Evolutionary conservation across 257 asterid species (phyloP).

Genomic region (Petunia axillaris): DNA sequence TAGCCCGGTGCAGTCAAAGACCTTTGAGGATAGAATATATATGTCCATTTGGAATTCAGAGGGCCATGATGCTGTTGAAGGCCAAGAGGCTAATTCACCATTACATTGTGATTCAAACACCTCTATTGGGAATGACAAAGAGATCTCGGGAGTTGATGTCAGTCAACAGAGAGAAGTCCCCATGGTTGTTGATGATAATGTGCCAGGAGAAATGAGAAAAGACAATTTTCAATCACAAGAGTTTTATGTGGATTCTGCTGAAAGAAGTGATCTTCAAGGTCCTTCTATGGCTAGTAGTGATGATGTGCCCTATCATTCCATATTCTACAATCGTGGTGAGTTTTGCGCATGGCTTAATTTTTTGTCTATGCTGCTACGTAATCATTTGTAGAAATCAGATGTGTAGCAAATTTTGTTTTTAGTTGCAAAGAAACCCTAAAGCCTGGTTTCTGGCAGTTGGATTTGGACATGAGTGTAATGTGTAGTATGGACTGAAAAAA

Average conservation of each 20-base stretch:
- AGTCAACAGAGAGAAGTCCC: conserved; percentile 31
- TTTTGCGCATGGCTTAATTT: conserved; percentile 19
- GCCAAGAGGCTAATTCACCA: conserved; percentile 38
- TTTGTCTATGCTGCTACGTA: background rate
- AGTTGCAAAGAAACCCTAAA: background rate
- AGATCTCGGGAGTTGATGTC: conserved; percentile 30
- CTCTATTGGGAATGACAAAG: conserved; percentile 70
- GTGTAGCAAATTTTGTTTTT: conserved; percentile 10
- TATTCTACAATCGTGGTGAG: conserved; percentile 66
- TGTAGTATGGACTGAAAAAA: conserved; percentile 2
- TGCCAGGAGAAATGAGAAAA: conserved; percentile 41
- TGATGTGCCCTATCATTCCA: conserved; percentile 58
- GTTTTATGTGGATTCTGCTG: conserved; percentile 36
- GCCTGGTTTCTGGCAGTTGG: conserved; percentile 24
- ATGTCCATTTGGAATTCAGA: conserved; percentile 46
- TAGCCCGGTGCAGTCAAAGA: conserved; percentile 43
- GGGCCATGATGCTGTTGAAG: conserved; percentile 47
- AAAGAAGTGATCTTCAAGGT: conserved; percentile 44
- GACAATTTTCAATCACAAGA: conserved; percentile 40
- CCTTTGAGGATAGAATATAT: conserved; percentile 37
- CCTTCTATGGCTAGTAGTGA: conserved; percentile 38
- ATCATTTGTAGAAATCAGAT: background rate
- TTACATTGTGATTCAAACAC: conserved; percentile 50
- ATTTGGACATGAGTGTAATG: conserved; percentile 20
- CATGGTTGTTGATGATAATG: conserved; percentile 42